Percentiles rank a stretch among this genome's conserved stretches.
Evolutionary conservation across 2,329 filamentous ascomycete genomes (phyloP).

Genomic region (Chaetomium globosum): DNA sequence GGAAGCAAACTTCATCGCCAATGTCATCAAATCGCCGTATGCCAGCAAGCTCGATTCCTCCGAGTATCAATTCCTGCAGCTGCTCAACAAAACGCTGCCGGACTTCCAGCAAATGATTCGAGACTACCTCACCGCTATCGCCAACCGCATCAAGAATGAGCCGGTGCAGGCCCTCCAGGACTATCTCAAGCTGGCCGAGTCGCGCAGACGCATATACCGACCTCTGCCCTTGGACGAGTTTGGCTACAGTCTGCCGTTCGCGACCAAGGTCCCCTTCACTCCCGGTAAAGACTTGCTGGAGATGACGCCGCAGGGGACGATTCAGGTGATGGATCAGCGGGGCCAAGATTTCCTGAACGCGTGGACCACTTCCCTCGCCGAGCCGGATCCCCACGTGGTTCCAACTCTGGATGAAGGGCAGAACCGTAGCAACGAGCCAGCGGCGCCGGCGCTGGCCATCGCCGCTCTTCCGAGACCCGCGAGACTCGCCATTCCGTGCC

Average conservation of each 20-base stretch:
- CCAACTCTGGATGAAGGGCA: too few relatives aligned
- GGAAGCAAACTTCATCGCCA: neutral
- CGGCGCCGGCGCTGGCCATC: neutral
- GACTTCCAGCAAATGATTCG: neutral
- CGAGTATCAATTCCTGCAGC: neutral
- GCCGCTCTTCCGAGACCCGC: neutral
- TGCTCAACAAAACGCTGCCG: neutral
- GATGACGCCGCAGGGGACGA: too few relatives aligned
- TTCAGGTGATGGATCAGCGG: too few relatives aligned
- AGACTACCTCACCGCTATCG: neutral
- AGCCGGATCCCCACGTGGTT: too few relatives aligned
- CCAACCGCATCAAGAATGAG: neutral
- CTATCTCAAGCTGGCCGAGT: too few relatives aligned
- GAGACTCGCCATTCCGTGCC: constrained; percentile 1
- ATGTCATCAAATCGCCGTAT: neutral
- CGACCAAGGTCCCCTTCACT: too few relatives aligned
- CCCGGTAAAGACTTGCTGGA: too few relatives aligned
- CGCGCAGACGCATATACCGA: too few relatives aligned
- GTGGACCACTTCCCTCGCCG: too few relatives aligned
- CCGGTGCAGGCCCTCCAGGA: neutral
- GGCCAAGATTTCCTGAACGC: too few relatives aligned
- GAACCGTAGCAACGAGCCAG: neutral
- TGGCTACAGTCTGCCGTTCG: too few relatives aligned
- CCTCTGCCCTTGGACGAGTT: too few relatives aligned
- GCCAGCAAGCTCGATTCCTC: neutral